phyloP scores from a whole-genome alignment of 768 basidiomycete genomes.

The Boletus rubescentipes region DNA sequence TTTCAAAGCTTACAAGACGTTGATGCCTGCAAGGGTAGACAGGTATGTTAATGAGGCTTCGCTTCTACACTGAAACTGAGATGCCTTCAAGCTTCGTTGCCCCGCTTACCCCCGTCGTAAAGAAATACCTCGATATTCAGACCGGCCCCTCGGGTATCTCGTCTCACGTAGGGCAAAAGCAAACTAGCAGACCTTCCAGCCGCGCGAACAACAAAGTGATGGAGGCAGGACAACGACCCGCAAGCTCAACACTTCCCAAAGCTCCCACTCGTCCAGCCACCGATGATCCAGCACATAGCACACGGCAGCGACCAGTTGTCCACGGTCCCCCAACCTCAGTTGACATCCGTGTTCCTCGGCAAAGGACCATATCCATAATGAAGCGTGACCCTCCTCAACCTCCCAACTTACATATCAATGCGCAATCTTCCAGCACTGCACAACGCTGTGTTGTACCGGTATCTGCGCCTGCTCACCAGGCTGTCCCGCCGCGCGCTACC shows the following conservation, averaged over 20 bases:
- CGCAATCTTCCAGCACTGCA: conserved; percentile 18
- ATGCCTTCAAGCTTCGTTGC: conserved; percentile 55
- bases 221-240: conserved; percentile 9
- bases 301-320: conserved; percentile 9
- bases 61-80: conserved; percentile 10
- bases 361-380: conserved; percentile 19
- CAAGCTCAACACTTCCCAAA: conserved; percentile 11
- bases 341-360: conserved; percentile 14
- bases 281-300: background rate
- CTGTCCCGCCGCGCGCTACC: background rate
- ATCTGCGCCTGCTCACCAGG: conserved; percentile 11
- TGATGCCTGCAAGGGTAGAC: conserved; percentile 68
- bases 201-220: conserved; percentile 15
- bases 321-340: background rate
- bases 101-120: conserved; percentile 73
- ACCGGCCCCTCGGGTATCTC: background rate
- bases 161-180: conserved; percentile 15
- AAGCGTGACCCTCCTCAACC: conserved; percentile 15
- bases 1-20: conserved; percentile 71
- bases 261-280: conserved; percentile 8
- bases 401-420: conserved; percentile 14
- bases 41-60: conserved; percentile 42
- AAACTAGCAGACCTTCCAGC: conserved; percentile 25
- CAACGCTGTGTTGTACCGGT: conserved; percentile 18
- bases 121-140: conserved; percentile 68